phyloP scores from a whole-genome alignment of 176 grass and related monocot species.

The Musa itinerans region DNA sequence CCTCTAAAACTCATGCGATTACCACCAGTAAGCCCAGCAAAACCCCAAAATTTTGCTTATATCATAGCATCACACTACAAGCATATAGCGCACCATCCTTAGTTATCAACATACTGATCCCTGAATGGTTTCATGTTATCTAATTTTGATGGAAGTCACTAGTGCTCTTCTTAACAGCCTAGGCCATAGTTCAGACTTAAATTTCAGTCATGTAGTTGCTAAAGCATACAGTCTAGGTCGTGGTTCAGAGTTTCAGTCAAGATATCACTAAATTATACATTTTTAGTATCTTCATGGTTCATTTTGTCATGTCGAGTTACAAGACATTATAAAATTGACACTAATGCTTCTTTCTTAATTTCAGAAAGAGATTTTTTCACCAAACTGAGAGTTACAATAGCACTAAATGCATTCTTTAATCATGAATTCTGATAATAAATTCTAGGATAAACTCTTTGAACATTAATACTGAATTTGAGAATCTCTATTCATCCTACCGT shows the following conservation, averaged over 20 bases:
- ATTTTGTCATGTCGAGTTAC: not conserved
- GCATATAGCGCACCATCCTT: not conserved
- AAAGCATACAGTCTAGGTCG: too few relatives aligned
- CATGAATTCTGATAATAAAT: not conserved
- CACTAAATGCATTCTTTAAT: not conserved
- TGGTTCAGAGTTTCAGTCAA: too few relatives aligned
- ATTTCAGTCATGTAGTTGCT: too few relatives aligned
- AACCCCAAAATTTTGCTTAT: not conserved
- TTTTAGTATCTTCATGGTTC: not conserved
- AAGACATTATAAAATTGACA: not conserved
- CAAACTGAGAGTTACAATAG: not conserved
- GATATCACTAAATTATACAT: not conserved
- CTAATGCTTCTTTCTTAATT: not conserved
- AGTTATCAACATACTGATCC: not conserved
- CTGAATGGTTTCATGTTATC: not conserved
- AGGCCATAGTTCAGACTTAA: too few relatives aligned
- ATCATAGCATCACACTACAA: not conserved
- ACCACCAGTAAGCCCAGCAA: not conserved
- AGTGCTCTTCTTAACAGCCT: not conserved
- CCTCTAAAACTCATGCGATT: not conserved
- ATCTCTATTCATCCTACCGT: too few relatives aligned
- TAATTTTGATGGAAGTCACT: not conserved
- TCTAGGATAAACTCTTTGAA: too few relatives aligned
- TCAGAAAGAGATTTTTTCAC: not conserved
- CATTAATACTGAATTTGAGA: too few relatives aligned